These are phyloP conservation scores for Alternaria solani DNA, from an alignment of 2,329 filamentous ascomycete genomes.

Conservation along the genomic window DNA sequence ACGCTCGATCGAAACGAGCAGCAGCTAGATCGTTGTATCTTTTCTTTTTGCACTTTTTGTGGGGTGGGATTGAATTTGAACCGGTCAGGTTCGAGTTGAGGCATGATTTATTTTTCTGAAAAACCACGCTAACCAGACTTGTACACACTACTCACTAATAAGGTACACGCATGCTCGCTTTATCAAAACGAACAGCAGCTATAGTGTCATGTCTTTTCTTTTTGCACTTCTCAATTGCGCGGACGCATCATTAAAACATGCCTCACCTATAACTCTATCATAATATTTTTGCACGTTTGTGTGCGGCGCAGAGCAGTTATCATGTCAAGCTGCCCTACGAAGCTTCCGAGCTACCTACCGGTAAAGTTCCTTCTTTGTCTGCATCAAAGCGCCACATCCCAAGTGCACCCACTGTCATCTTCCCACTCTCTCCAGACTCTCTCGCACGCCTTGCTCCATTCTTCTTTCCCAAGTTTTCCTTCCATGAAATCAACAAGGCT, in stretches of 20 bases:
- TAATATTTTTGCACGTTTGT: background rate
- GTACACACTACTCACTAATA: too few species aligned
- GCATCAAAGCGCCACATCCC: slow-evolving; percentile 5
- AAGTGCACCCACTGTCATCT: slow-evolving; percentile 12
- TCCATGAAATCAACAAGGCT: slow-evolving; percentile 21
- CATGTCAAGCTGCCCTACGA: background rate
- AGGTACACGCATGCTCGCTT: too few species aligned
- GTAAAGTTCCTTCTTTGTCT: background rate
- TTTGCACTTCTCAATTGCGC: too few species aligned
- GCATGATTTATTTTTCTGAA: too few species aligned
- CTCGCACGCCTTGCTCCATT: background rate
- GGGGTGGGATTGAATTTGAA: too few species aligned
- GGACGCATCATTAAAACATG: slow-evolving; percentile 32
- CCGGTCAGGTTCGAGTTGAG: too few species aligned
- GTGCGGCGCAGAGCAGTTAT: background rate
- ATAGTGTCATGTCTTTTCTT: too few species aligned
- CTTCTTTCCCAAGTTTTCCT: slow-evolving; percentile 5
- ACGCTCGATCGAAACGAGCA: slow-evolving; percentile 35
- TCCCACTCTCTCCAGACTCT: slow-evolving; percentile 23
- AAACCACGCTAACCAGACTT: too few species aligned
- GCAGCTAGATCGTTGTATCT: too few species aligned
- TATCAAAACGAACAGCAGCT: too few species aligned
- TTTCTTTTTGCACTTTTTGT: too few species aligned
- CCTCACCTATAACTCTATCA: slow-evolving; percentile 6
- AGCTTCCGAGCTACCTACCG: background rate